Percentiles rank a stretch among this genome's conserved stretches.
Evolutionary conservation across 345 rosid genomes (phyloP).

Genomic region (Excoecaria agallocha): DNA sequence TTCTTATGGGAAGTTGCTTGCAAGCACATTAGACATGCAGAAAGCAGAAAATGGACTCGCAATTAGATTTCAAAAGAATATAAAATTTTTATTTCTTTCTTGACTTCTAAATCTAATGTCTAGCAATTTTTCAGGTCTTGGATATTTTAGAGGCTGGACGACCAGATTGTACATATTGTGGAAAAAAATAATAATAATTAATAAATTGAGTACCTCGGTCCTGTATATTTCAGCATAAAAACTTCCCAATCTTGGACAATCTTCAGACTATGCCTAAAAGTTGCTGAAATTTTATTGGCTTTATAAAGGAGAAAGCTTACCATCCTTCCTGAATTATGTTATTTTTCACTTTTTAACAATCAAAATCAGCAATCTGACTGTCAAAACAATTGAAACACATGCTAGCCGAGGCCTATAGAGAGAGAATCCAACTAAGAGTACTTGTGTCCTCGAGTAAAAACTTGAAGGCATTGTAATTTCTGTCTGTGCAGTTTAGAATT

Average conservation of each 20-base stretch:
- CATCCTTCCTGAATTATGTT: too few species aligned
- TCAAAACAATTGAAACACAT: too few species aligned
- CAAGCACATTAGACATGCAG: background rate
- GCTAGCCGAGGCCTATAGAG: too few species aligned
- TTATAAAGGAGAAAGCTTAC: background rate
- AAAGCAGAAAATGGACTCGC: background rate
- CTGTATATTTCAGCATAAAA: background rate
- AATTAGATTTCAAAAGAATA: background rate
- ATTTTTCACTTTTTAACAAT: too few species aligned
- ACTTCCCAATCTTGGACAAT: background rate
- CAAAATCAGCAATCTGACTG: too few species aligned
- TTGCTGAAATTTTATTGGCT: background rate
- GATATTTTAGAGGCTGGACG: background rate
- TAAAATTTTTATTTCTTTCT: background rate
- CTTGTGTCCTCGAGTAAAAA: background rate
- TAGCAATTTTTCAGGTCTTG: background rate
- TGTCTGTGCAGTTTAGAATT: conserved; percentile 2
- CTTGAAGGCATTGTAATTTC: background rate
- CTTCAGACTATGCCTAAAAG: background rate
- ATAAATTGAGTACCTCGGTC: background rate
- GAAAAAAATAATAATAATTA: background rate
- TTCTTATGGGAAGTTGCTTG: background rate
- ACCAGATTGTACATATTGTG: background rate
- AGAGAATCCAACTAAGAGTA: background rate
- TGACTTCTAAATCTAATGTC: background rate